Evolutionary conservation across 768 basidiomycete genomes (phyloP).

Genomic region (Basidioascus undulatus): DNA sequence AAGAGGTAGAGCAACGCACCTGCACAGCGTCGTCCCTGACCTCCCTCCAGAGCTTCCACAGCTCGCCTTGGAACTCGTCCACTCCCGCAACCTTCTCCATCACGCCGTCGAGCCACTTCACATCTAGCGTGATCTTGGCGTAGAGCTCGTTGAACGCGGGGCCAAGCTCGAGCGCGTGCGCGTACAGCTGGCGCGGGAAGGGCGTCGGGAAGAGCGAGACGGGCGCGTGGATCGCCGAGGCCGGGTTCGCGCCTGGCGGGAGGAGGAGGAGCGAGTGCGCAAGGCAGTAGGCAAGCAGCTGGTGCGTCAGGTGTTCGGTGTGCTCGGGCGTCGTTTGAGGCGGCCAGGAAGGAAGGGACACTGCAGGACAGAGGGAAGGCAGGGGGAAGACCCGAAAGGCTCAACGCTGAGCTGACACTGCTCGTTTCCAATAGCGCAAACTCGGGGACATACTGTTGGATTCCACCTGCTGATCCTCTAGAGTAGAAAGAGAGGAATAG

Average conservation of each 20-base stretch:
- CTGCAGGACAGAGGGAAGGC: no score
- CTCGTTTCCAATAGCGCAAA: no score
- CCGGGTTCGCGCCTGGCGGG: constrained; percentile 29
- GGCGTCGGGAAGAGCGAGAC: constrained; percentile 70
- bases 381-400: no score
- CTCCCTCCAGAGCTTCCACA: constrained; percentile 69
- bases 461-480: no score
- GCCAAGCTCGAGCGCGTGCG: constrained; percentile 41
- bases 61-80: constrained; percentile 59
- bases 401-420: no score
- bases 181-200: constrained; percentile 47
- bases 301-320: no score
- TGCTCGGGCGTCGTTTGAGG: no score
- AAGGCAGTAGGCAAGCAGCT: no score
- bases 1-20: constrained; percentile 24
- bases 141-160: constrained; percentile 63
- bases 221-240: constrained; percentile 72
- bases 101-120: constrained; percentile 50
- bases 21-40: constrained; percentile 42
- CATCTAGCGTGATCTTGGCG: constrained; percentile 53
- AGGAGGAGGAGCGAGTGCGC: constrained; percentile 23
- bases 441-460: no score
- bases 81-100: constrained; percentile 62
- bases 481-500: no score
- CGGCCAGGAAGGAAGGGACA: no score